Evolutionary conservation across 768 basidiomycete genomes (phyloP).

Genomic region (Exidia glandulosa): DNA sequence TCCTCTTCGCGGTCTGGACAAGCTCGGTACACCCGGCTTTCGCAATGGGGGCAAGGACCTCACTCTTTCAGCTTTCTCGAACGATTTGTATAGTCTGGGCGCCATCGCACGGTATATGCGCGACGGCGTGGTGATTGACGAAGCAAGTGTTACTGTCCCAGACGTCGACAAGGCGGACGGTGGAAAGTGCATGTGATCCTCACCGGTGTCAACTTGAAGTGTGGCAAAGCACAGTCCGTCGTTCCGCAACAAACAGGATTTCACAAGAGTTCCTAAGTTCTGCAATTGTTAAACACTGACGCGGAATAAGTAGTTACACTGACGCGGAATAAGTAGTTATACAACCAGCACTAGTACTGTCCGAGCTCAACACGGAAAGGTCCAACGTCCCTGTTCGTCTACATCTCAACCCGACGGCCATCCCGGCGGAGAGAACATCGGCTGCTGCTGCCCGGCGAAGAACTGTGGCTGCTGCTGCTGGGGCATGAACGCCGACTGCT

Average conservation of each 20-base stretch:
- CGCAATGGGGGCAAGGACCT: too few species aligned
- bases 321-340: background rate
- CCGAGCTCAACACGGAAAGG: background rate
- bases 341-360: background rate
- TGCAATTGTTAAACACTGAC: background rate
- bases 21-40: background rate
- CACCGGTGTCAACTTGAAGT: too few species aligned
- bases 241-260: too few species aligned
- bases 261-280: too few species aligned
- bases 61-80: too few species aligned
- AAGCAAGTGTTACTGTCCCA: background rate
- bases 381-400: too few species aligned
- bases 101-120: background rate
- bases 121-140: background rate
- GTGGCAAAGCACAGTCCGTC: too few species aligned
- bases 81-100: background rate
- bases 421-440: background rate
- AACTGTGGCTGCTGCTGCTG: constrained; percentile 14
- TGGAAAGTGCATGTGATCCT: too few species aligned
- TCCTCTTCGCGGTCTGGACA: background rate
- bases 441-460: constrained; percentile 15
- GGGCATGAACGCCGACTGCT: constrained; percentile 20
- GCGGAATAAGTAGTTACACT: background rate
- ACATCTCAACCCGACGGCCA: background rate
- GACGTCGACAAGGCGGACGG: background rate